Percentiles rank a stretch among this genome's conserved stretches.
phyloP scores from a whole-genome alignment of 2,329 filamentous ascomycete genomes.

The Stachybotrys echinatus region DNA sequence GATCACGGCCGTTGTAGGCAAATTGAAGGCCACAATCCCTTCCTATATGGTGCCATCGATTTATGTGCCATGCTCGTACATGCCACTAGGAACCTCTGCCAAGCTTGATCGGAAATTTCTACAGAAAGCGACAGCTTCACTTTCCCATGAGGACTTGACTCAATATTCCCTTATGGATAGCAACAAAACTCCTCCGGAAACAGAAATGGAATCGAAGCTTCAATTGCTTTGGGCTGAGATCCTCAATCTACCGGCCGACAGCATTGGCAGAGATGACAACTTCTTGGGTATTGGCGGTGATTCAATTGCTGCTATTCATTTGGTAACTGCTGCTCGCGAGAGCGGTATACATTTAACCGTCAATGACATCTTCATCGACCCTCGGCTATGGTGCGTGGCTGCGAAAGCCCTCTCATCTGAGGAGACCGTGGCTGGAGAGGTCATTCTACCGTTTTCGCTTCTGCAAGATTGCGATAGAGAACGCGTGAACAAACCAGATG shows the following conservation, averaged over 20 bases:
- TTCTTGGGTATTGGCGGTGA: slow-evolving; percentile 21
- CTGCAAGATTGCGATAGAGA: neutral
- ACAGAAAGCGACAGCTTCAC: neutral
- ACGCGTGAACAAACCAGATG: neutral
- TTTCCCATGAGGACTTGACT: neutral
- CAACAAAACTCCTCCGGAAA: slow-evolving; percentile 1
- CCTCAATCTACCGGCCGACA: neutral
- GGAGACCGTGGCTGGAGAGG: no score
- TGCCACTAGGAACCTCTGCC: slow-evolving; percentile 11
- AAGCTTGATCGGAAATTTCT: slow-evolving; percentile 8
- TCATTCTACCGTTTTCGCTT: neutral
- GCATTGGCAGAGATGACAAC: slow-evolving; percentile 22
- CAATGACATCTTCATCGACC: slow-evolving; percentile 12
- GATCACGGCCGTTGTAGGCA: slow-evolving; percentile 2
- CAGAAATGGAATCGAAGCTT: neutral
- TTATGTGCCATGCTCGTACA: neutral
- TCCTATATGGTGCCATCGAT: slow-evolving; percentile 17
- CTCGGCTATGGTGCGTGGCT: slow-evolving; percentile 3
- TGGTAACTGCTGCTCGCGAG: slow-evolving; percentile 6
- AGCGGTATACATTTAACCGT: slow-evolving; percentile 5
- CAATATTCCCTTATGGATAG: neutral
- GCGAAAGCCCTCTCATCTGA: neutral
- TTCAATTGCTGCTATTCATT: slow-evolving; percentile 17
- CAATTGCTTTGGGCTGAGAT: slow-evolving; percentile 6
- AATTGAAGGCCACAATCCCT: slow-evolving; percentile 7